These are phyloP conservation scores for Xylaria sp. DNA, from an alignment of 2,329 filamentous ascomycete genomes.

Conservation along the genomic window DNA sequence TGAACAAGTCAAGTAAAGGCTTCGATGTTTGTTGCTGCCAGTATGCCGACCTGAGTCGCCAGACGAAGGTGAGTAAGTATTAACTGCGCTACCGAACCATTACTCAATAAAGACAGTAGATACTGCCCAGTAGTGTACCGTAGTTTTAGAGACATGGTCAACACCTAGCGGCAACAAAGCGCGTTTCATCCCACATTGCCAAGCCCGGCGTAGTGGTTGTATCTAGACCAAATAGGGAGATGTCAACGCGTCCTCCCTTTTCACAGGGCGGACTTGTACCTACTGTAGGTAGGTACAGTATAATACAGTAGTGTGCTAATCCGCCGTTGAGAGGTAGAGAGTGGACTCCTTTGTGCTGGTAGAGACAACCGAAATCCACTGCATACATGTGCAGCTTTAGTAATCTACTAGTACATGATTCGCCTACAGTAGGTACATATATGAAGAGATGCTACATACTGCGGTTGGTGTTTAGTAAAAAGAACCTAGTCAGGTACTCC, in stretches of 20 bases:
- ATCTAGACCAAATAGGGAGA: conserved; percentile 26
- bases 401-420: neutral
- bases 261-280: no score
- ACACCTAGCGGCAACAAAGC: no score
- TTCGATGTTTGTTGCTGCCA: no score
- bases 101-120: neutral
- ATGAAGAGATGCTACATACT: neutral
- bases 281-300: conserved; percentile 11
- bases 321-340: no score
- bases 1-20: no score
- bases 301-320: neutral
- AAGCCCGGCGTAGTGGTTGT: conserved; percentile 12
- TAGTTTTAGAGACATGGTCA: neutral
- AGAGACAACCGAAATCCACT: neutral
- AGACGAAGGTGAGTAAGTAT: neutral
- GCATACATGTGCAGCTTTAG: neutral
- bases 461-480: no score
- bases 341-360: neutral
- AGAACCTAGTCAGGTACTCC: no score
- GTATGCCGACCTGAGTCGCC: no score
- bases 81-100: neutral
- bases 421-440: neutral
- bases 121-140: neutral
- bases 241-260: conserved; percentile 30
- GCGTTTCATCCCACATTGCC: conserved; percentile 27